Evolutionary conservation across 1,284 basidiomycete species (phyloP), one percentile per base, ranked within the genome.

Genomic region (Cryptococcus amylolentus): DNA sequence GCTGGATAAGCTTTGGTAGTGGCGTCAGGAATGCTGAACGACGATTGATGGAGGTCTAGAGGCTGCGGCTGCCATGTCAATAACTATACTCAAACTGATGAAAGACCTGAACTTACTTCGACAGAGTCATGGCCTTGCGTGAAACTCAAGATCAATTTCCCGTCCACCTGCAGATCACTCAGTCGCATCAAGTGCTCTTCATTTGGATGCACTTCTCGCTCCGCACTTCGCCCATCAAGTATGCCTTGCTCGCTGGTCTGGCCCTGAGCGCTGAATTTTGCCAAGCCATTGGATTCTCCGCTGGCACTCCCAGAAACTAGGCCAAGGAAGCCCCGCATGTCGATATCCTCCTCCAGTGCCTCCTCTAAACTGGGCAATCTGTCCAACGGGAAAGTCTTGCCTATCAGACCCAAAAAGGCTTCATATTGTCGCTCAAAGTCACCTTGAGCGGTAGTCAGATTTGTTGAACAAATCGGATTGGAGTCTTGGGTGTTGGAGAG

Each of bases 111-210:
- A 10, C 31, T 35, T 35, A 35, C 31, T 8, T 35, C 10, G 6
- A 10, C 10, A 10, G 10, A 6, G 31, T 35, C 3, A 10, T 35
- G 31, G 31, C 31, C 31, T 35, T 73, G 51, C 63, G 51, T 73
- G 70, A 51, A 67, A 59, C 45, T 20, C 45, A 46, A 12, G 27
- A 78, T 62, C 51, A 77, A 54, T 57, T 80, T 82, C 1, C 87
- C 88, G 68, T 97, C 93, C 27, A 82, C 80, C 52, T 94, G 80
- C 48, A 98, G 78, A 74, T 97, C 94, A 35, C 84, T 82, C 53
- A 98, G 89, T 57, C 95, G 83, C 91, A 96, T 95, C 49, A 97
- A 79, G 68, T 94, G 89, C 79, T 94, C 91, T 65, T 91, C 92
- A 65, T 96, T 97, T 3, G 94, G 94, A 78, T 96, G 94, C 8